Evolutionary conservation across 306 rosid genomes (phyloP), one percentile per base, ranked within the genome.

Genomic region (Malus fusca): DNA sequence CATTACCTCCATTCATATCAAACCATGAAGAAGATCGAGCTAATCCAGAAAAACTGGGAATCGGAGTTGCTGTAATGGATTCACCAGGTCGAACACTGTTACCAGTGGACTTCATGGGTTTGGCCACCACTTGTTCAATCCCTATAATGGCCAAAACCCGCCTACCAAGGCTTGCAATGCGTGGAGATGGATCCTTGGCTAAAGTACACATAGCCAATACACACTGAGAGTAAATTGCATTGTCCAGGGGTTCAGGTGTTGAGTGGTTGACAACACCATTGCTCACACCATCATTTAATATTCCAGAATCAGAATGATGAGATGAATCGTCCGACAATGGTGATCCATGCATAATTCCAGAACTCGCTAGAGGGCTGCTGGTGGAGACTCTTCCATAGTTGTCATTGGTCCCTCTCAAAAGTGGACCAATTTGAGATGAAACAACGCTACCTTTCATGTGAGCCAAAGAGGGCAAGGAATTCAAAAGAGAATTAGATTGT

Each of bases 151-250:
- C 90, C 77, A 92, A 82, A 30, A 92, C 92, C 66, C 91, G 90
- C 12, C 93, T 87, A 86, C 99, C 99, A 83, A 96, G 93, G 68
- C 73, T 85, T 26, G 98, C 97, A 86, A 96, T 85, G 68, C 96
- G 96, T 21, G 96, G 93, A 76, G 98, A 96, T 76, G 99, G 98
- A 84, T 96, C 99, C 86, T 96, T 96, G 21, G 98, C 99, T 82
- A 96, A 84, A 56, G 91, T 78, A 69, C 88, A 92, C 97, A 96
- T 92, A 75, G 98, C 90, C 81, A 87, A 80, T 72, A 96, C 97
- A 86, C 98, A 92, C 70, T 83, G 88, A 11, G 96, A 88, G 88
- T 92, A 92, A 85, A 92, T 74, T 1, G 87, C 82, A 82, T 80
- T 89, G 82, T 90, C 96, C 83, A 90, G 68, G 48, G 98, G 92